Evolutionary conservation across 176 grass and related monocot genomes (phyloP).

Genomic region (Calamus simplicifolius): DNA sequence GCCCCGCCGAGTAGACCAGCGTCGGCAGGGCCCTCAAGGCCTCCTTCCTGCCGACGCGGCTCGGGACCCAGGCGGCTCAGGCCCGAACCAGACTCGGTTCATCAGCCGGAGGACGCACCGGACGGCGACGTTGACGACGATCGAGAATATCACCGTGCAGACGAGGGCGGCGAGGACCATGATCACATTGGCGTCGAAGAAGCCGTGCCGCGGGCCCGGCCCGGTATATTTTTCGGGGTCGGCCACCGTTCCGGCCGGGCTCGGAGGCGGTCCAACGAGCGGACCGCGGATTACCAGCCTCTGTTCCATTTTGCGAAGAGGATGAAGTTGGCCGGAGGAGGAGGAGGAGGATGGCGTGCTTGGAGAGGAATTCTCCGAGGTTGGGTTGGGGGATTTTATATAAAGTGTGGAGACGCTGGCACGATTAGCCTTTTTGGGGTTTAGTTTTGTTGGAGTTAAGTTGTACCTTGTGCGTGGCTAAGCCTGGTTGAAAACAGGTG

Average conservation of each 20-base stretch:
- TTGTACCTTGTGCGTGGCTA: not conserved
- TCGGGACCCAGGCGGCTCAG: not conserved
- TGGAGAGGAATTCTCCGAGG: constrained; percentile 5
- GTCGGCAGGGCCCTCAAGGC: constrained; percentile 17
- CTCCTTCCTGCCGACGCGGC: constrained; percentile 9
- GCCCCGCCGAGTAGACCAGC: constrained; percentile 27
- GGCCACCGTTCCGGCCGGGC: constrained; percentile 3
- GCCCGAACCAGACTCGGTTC: constrained; percentile 34
- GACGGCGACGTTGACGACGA: constrained; percentile 32
- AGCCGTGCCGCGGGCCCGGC: constrained; percentile 1
- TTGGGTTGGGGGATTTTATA: constrained; percentile 17
- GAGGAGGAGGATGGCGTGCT: not conserved
- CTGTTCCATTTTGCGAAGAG: constrained; percentile 29
- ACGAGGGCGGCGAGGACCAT: constrained; percentile 53
- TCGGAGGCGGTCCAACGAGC: not conserved
- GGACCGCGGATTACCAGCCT: constrained; percentile 34
- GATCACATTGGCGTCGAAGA: constrained; percentile 47
- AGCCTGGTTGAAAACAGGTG: not conserved
- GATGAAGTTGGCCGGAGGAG: not conserved
- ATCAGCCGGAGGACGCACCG: constrained; percentile 46
- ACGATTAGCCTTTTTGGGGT: not conserved
- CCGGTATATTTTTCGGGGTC: not conserved
- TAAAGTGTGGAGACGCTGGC: constrained; percentile 8
- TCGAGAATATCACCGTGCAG: constrained; percentile 41
- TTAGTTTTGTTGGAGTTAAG: constrained; percentile 7